These are phyloP conservation scores for Ophiocordyceps camponoti-saundersi DNA, from an alignment of 2,329 filamentous ascomycete species.

Conservation along the genomic window DNA sequence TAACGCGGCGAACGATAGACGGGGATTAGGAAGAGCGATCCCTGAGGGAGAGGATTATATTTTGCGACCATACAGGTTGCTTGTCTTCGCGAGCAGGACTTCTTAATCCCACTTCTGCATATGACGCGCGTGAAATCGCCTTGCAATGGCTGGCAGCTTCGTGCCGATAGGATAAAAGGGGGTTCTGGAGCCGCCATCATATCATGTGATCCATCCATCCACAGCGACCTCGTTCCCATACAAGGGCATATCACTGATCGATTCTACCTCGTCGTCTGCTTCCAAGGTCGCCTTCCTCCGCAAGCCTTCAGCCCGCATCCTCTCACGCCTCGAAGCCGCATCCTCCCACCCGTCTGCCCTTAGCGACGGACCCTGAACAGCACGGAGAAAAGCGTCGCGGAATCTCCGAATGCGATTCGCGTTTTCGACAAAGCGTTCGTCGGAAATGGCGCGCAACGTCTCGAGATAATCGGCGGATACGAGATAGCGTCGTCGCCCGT, in stretches of 20 bases:
- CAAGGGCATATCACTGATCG: not conserved
- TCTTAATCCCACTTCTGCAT: too few species aligned
- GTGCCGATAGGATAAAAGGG: not conserved
- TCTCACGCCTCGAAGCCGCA: slow-evolving; percentile 28
- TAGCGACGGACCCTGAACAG: slow-evolving; percentile 11
- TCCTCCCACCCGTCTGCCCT: slow-evolving; percentile 36
- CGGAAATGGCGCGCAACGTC: slow-evolving; percentile 51
- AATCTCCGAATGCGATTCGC: slow-evolving; percentile 50
- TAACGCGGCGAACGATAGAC: too few species aligned
- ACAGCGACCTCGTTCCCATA: not conserved
- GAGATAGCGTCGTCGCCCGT: slow-evolving; percentile 23
- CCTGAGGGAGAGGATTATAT: not conserved
- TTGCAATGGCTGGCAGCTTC: not conserved
- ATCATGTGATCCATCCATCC: not conserved
- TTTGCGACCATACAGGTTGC: too few species aligned
- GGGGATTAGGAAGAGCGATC: not conserved
- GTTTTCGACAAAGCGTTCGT: slow-evolving; percentile 59
- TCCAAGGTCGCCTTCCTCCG: slow-evolving; percentile 27
- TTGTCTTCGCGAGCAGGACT: too few species aligned
- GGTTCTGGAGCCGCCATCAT: not conserved
- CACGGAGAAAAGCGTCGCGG: slow-evolving; percentile 26
- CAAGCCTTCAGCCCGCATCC: slow-evolving; percentile 42
- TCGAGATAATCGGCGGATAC: slow-evolving; percentile 53
- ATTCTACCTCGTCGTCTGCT: slow-evolving; percentile 3
- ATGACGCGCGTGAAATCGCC: not conserved